Evolutionary conservation across 306 rosid genomes (phyloP).

Genomic region (Urtica urens): DNA sequence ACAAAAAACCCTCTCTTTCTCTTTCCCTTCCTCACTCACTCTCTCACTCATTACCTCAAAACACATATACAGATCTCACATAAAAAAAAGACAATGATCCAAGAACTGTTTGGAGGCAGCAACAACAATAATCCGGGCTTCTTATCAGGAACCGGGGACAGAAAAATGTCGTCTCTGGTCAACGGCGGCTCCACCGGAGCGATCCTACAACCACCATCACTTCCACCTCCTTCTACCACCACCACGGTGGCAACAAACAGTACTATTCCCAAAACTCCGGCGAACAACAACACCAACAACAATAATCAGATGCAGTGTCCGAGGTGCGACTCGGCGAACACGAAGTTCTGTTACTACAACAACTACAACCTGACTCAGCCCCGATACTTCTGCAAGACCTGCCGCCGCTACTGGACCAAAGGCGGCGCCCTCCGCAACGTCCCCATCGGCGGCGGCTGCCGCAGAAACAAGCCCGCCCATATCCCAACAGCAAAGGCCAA

Average conservation of each 20-base stretch:
- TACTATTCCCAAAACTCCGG: slow-evolving; percentile 3
- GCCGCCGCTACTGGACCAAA: slow-evolving; percentile 94
- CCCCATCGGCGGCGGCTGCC: slow-evolving; percentile 67
- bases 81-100: no score
- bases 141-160: slow-evolving; percentile 38
- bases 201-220: slow-evolving; percentile 23
- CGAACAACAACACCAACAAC: background rate
- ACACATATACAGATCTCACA: no score
- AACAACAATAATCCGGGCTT: no score
- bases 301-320: slow-evolving; percentile 72
- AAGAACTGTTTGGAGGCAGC: slow-evolving; percentile 63
- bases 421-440: slow-evolving; percentile 67
- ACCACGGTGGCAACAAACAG: slow-evolving; percentile 15
- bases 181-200: slow-evolving; percentile 19
- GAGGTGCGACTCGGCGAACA: slow-evolving; percentile 68
- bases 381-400: slow-evolving; percentile 95
- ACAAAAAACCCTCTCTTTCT: no score
- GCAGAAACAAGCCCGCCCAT: slow-evolving; percentile 46
- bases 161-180: slow-evolving; percentile 43
- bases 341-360: slow-evolving; percentile 87
- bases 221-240: slow-evolving; percentile 15
- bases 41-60: no score
- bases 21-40: no score
- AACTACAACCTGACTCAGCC: slow-evolving; percentile 97
- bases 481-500: slow-evolving; percentile 27